Evolutionary conservation across 2,329 filamentous ascomycete genomes (phyloP).

Genomic region (Xylaria sp.): DNA sequence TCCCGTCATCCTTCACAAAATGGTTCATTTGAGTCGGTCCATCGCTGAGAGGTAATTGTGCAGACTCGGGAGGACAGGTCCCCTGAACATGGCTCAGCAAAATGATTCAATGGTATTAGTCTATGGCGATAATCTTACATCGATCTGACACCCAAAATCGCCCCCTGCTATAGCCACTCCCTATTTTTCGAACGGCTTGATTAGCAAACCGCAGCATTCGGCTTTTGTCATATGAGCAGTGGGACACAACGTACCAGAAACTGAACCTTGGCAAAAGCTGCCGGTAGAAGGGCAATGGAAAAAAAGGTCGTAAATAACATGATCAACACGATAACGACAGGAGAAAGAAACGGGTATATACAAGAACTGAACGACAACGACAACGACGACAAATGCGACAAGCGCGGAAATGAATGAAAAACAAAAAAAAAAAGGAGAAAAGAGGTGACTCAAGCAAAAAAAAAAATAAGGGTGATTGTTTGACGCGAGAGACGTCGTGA

Average conservation of each 20-base stretch:
- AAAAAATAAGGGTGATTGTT: background rate
- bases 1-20: conserved; percentile 61
- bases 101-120: background rate
- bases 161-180: conserved; percentile 60
- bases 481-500: conserved; percentile 23
- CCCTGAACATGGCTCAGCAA: conserved; percentile 47
- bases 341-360: conserved; percentile 31
- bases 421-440: no score
- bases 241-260: conserved; percentile 42
- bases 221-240: background rate
- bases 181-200: conserved; percentile 31
- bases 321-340: conserved; percentile 40
- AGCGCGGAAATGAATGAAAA: background rate
- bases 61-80: conserved; percentile 51
- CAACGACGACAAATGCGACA: conserved; percentile 5
- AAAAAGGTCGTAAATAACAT: conserved; percentile 44
- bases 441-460: no score
- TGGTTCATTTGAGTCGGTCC: conserved; percentile 65
- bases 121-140: conserved; percentile 48
- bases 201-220: conserved; percentile 18
- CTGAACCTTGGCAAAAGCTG: conserved; percentile 45
- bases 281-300: conserved; percentile 38
- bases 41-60: conserved; percentile 51
- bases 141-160: conserved; percentile 60
- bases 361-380: conserved; percentile 27